A percentile compares a stretch with the other conserved stretches of the same genome.
Evolutionary conservation across 345 rosid species (phyloP).

Genomic region (Punica granatum): DNA sequence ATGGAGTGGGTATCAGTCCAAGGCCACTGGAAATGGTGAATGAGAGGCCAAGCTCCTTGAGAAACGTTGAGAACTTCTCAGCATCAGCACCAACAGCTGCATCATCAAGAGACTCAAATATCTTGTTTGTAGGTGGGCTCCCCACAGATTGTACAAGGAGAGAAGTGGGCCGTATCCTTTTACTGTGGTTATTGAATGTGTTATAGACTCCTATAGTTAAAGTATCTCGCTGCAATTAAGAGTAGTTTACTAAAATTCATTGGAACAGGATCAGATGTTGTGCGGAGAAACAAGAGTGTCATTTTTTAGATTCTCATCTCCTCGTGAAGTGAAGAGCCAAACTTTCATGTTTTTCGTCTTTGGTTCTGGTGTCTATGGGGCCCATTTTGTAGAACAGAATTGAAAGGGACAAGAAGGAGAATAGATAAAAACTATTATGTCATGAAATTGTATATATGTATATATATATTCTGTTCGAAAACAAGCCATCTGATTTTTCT

Average conservation of each 20-base stretch:
- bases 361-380: neutral
- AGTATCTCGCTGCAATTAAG: neutral
- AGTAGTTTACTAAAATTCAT: neutral
- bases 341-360: neutral
- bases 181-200: neutral
- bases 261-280: neutral
- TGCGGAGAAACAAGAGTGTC: neutral
- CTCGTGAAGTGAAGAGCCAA: neutral
- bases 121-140: conserved; percentile 51
- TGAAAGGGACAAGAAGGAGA: neutral
- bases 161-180: conserved; percentile 73
- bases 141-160: conserved; percentile 58
- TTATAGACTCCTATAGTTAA: neutral
- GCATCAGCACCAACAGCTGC: conserved; percentile 8
- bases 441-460: neutral
- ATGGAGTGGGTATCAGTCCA: conserved; percentile 12
- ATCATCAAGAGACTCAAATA: conserved; percentile 28
- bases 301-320: neutral
- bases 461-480: neutral
- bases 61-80: conserved; percentile 19
- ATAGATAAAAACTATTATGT: neutral
- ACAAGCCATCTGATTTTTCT: neutral
- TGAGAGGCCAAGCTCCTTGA: conserved; percentile 24
- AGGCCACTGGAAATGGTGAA: conserved; percentile 20
- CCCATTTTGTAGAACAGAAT: neutral